A percentile compares a stretch with the other conserved stretches of the same genome.
Evolutionary conservation across 805 yeast genomes (phyloP).

Genomic region (Candida sakaeoensis): DNA sequence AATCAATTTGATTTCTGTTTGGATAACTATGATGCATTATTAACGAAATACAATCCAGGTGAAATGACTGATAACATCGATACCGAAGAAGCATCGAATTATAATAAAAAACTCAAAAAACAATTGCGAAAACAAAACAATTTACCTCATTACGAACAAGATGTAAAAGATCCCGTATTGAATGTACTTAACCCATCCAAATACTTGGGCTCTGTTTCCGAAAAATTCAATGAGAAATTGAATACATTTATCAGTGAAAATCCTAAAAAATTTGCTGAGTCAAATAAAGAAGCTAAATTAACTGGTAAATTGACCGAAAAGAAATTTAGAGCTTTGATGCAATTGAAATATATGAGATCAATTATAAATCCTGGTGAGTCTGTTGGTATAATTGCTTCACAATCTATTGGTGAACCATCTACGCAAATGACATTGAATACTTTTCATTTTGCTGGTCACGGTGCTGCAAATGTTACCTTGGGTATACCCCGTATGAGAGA

Average conservation of each 20-base stretch:
- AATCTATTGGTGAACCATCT: constrained; percentile 98
- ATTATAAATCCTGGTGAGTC: constrained; percentile 95
- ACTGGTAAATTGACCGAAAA: constrained; percentile 58
- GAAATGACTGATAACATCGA: constrained; percentile 69
- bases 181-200: constrained; percentile 84
- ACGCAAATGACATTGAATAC: constrained; percentile 98
- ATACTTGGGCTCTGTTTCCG: constrained; percentile 90
- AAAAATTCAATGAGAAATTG: constrained; percentile 75
- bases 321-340: constrained; percentile 95
- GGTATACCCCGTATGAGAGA: constrained; percentile 99
- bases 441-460: constrained; percentile 99
- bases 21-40: constrained; percentile 83
- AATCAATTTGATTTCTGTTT: constrained; percentile 89
- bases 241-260: constrained; percentile 64
- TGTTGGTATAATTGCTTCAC: constrained; percentile 97
- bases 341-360: constrained; percentile 95
- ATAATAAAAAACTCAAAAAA: constrained; percentile 80
- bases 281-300: constrained; percentile 42
- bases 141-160: constrained; percentile 61
- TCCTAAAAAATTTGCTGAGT: constrained; percentile 50
- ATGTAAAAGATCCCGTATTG: constrained; percentile 77
- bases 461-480: constrained; percentile 98
- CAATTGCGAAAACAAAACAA: constrained; percentile 58
- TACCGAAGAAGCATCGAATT: constrained; percentile 74
- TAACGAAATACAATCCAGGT: constrained; percentile 83